Evolutionary conservation across 352 stramenopile species (phyloP).

Genomic region (Phytopythium mirpurense): DNA sequence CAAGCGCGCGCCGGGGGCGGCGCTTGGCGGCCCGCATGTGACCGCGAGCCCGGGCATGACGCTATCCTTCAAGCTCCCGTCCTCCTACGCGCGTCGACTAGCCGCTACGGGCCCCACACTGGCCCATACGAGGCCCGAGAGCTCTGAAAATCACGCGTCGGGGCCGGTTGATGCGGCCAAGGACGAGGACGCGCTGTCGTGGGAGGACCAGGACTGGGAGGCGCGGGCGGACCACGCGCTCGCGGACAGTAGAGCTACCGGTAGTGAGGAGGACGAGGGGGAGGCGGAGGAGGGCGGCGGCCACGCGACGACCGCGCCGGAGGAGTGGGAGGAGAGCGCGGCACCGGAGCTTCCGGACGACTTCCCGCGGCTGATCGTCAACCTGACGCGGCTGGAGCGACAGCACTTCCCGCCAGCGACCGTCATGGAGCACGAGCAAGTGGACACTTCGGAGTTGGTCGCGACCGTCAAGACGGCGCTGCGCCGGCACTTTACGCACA

Average conservation of each 20-base stretch:
- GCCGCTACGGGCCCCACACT: not conserved
- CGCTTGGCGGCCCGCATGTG: constrained; percentile 17
- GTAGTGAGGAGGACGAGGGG: not conserved
- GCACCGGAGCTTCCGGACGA: constrained; percentile 47
- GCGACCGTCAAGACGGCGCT: constrained; percentile 43
- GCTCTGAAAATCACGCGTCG: too few relatives aligned
- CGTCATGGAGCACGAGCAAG: constrained; percentile 13
- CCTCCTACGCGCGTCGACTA: constrained; percentile 13
- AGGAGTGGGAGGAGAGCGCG: constrained; percentile 35
- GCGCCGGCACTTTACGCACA: constrained; percentile 47
- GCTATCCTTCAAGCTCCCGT: constrained; percentile 35
- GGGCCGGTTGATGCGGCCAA: not conserved
- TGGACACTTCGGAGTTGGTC: constrained; percentile 32
- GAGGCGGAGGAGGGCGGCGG: not conserved
- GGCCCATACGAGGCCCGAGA: constrained; percentile 1
- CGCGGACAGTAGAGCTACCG: not conserved
- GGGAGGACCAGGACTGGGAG: constrained; percentile 50
- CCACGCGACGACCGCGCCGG: not conserved
- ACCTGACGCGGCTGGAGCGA: constrained; percentile 47
- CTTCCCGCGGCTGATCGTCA: constrained; percentile 65
- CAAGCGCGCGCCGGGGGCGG: constrained; percentile 17
- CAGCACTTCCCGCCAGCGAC: constrained; percentile 37
- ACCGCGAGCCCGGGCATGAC: constrained; percentile 39
- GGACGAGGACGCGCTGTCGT: constrained; percentile 19
- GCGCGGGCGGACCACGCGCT: not conserved